phyloP scores from a whole-genome alignment of 164 flowering plant genomes.

The Warburgia ugandensis region DNA sequence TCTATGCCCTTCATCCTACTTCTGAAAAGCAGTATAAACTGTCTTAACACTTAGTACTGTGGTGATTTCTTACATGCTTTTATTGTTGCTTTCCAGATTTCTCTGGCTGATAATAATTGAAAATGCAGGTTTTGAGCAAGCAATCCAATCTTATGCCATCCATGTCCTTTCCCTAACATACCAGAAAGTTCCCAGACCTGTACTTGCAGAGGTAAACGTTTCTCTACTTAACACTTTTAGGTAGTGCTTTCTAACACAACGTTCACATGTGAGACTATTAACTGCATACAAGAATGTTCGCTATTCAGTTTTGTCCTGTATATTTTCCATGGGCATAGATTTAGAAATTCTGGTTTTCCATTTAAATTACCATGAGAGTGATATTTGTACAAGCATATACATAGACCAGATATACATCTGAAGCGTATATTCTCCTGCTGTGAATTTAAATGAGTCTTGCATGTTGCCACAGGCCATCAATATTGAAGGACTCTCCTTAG shows the following conservation, averaged over 20 bases:
- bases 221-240: not conserved
- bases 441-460: too few species aligned
- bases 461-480: constrained; percentile 62
- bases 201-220: constrained; percentile 84
- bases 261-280: too few species aligned
- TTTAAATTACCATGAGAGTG: too few species aligned
- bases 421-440: too few species aligned
- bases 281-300: not conserved
- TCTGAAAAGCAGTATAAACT: too few species aligned
- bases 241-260: not conserved
- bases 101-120: constrained; percentile 10
- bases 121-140: constrained; percentile 91
- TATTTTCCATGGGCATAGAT: not conserved
- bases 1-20: too few species aligned
- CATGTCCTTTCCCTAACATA: constrained; percentile 88
- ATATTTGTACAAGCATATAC: too few species aligned
- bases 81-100: not conserved
- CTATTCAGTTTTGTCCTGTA: not conserved
- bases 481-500: constrained; percentile 77
- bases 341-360: not conserved
- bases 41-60: too few species aligned
- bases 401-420: too few species aligned
- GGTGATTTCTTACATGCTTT: not conserved
- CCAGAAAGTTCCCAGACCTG: constrained; percentile 79
- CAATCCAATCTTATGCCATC: constrained; percentile 80